A percentile compares a stretch with the other conserved stretches of the same genome.
Conservation (phyloP, 345 rosid genomes). For the Acer saccharum region DNA sequence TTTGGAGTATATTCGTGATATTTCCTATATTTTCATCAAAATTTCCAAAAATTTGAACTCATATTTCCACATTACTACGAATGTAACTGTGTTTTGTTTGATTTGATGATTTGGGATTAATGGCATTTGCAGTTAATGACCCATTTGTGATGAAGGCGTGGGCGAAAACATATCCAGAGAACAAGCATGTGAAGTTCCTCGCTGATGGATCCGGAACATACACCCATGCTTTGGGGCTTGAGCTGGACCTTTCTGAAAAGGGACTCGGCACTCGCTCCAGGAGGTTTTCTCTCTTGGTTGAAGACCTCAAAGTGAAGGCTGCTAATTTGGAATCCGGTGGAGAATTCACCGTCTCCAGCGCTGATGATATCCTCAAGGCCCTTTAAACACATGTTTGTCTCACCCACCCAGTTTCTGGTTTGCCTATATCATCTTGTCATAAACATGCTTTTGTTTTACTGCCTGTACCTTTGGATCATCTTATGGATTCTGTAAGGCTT, state of each 20-base stretch:
- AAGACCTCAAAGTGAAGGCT: slow-evolving; percentile 86
- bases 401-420: too few relatives aligned
- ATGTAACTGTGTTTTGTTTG: too few relatives aligned
- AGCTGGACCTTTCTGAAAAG: slow-evolving; percentile 83
- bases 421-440: too few relatives aligned
- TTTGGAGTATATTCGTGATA: too few relatives aligned
- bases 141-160: slow-evolving; percentile 98
- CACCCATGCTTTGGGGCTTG: slow-evolving; percentile 86
- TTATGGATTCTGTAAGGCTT: background rate
- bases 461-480: background rate
- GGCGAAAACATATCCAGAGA: slow-evolving; percentile 91
- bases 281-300: slow-evolving; percentile 85
- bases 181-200: slow-evolving; percentile 87
- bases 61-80: too few relatives aligned
- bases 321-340: slow-evolving; percentile 94
- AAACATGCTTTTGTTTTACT: too few relatives aligned
- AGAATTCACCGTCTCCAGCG: slow-evolving; percentile 84
- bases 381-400: slow-evolving; percentile 35
- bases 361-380: slow-evolving; percentile 80
- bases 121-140: slow-evolving; percentile 70
- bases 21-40: too few relatives aligned
- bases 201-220: slow-evolving; percentile 89
- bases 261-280: slow-evolving; percentile 89
- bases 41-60: too few relatives aligned
- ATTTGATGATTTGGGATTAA: slow-evolving; percentile 2